Base-by-base conservation (phyloP, 2,329 filamentous ascomycete genomes). In the Neophaeococcomyces mojaviensis region DNA sequence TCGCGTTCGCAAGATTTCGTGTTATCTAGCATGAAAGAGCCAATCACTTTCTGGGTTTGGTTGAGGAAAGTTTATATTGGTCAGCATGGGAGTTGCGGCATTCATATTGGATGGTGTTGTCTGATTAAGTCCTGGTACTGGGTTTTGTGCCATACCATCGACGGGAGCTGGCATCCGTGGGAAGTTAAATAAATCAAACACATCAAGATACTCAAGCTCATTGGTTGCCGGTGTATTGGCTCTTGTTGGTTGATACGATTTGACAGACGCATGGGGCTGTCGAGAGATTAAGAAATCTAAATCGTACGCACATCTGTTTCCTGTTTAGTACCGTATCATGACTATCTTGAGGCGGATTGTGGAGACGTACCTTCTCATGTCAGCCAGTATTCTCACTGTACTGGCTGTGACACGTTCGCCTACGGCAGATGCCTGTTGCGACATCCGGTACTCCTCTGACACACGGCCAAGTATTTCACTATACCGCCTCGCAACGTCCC, bases 111-210 rank as follows among this genome's bases (percentile, higher is more conserved):
- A 18, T 33, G 43, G 28, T 7, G 15, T 47, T 49, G 26, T 49
- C 30, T 35, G 41, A 18, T 34, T 33, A 33, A 44, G 4, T 28
- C 49, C 42, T 41, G 35, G 9, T 33, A 43, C 22, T 47, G 31
- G 47, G 3, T 26, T 26, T 26, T 34, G 48, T 13, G 20, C 32
- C 24, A 50, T 32, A 8, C 41, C 49, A 13, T 46, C 43, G 9
- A 39, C 44, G 15, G 42, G 34, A 8, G 61, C 57, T 7, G 60
- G 45, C 20, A 37, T 37, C 18, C 37, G 10, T 28, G 89, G 89
- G 47, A 94, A 81, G 60, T 95, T 95, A 72, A 95, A 96, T 61
- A 94, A 95, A 57, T 92, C 87, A 61, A 96, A 95, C 0, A 95
- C 84, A 58, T 95, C 88, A 2, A 95, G 71, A 61, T 94, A 94